Conservation (phyloP, 73 alveolate genomes). For the Stentor coeruleus region DNA sequence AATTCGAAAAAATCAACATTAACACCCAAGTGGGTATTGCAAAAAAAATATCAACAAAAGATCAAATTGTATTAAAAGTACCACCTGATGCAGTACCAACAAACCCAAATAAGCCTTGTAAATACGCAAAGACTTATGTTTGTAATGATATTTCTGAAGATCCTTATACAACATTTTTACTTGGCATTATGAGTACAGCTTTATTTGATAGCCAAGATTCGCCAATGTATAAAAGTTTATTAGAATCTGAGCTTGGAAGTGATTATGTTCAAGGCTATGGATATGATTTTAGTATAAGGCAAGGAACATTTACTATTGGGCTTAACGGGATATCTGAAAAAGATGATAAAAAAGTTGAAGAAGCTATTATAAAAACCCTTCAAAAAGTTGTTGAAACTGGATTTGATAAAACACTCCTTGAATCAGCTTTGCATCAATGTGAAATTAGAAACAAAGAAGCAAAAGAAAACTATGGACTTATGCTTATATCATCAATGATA, state of each 20-base stretch:
- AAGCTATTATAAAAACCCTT: slow-evolving; percentile 51
- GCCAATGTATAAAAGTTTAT: slow-evolving; percentile 54
- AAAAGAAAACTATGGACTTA: slow-evolving; percentile 60
- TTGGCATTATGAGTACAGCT: slow-evolving; percentile 48
- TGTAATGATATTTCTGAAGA: slow-evolving; percentile 55
- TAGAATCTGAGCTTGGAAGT: slow-evolving; percentile 69
- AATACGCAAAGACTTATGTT: slow-evolving; percentile 50
- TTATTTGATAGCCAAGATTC: slow-evolving; percentile 64
- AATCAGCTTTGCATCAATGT: slow-evolving; percentile 59
- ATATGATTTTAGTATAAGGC: slow-evolving; percentile 49
- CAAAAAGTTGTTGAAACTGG: slow-evolving; percentile 51
- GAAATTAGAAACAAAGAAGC: slow-evolving; percentile 67
- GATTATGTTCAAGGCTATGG: slow-evolving; percentile 67
- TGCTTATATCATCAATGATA: slow-evolving; percentile 50
- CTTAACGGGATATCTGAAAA: slow-evolving; percentile 47
- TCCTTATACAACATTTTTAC: slow-evolving; percentile 47
- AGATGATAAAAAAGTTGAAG: slow-evolving; percentile 39
- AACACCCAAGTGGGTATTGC: slow-evolving; percentile 21
- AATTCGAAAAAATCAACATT: slow-evolving; percentile 37
- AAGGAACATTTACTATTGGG: slow-evolving; percentile 68
- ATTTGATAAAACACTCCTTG: slow-evolving; percentile 56
- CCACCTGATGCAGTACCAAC: slow-evolving; percentile 43
- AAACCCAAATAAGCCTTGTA: slow-evolving; percentile 55
- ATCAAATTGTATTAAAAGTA: slow-evolving; percentile 32
- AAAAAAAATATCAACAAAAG: slow-evolving; percentile 13